phyloP scores from a whole-genome alignment of 2,329 filamentous ascomycete genomes.

The Shiraia sp. region DNA sequence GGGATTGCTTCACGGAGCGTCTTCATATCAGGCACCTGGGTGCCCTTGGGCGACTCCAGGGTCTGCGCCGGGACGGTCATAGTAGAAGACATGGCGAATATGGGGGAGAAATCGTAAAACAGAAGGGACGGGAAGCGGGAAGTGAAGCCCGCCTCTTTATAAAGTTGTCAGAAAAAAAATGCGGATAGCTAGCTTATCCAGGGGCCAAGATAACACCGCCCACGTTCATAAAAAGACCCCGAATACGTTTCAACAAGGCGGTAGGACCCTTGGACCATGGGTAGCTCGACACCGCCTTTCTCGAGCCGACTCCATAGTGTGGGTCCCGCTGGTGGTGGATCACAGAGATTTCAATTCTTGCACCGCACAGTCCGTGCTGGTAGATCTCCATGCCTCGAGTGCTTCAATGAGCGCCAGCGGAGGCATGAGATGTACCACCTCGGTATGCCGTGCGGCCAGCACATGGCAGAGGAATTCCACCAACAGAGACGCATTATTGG shows the following conservation, averaged over 20 bases:
- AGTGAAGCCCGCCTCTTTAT: conserved; percentile 13
- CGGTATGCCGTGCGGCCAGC: too few species aligned
- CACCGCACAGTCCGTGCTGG: conserved; percentile 17
- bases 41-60: conserved; percentile 16
- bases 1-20: conserved; percentile 28
- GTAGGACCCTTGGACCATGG: conserved; percentile 1
- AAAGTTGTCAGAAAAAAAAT: conserved; percentile 7
- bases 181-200: conserved; percentile 14
- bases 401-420: too few species aligned
- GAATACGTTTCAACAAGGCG: conserved; percentile 26
- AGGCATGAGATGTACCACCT: too few species aligned
- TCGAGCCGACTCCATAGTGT: conserved; percentile 15
- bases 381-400: too few species aligned
- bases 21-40: conserved; percentile 26
- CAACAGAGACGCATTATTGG: too few species aligned
- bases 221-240: conserved; percentile 20
- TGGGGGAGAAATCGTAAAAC: conserved; percentile 9
- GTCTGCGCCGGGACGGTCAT: conserved; percentile 22
- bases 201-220: conserved; percentile 10
- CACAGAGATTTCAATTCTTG: conserved; percentile 25
- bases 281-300: conserved; percentile 26
- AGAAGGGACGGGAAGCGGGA: conserved; percentile 3
- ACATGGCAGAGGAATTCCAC: too few species aligned
- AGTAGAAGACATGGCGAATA: conserved; percentile 15
- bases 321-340: conserved; percentile 9